A percentile compares a stretch with the other conserved stretches of the same genome.
Evolutionary conservation across 768 basidiomycete genomes (phyloP).

Genomic region (Kwoniella dejecticola): DNA sequence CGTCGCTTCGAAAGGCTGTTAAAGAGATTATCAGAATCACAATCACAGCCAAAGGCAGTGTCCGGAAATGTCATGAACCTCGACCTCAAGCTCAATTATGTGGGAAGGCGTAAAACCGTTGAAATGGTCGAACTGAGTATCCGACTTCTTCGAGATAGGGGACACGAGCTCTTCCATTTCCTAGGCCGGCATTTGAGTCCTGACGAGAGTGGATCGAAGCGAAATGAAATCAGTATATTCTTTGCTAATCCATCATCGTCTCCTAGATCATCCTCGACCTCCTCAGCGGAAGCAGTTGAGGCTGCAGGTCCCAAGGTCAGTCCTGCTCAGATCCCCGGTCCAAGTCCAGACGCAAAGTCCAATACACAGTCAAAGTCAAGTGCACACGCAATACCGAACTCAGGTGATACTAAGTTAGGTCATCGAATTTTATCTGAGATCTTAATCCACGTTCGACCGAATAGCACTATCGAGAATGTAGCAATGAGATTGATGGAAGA

Average conservation of each 20-base stretch:
- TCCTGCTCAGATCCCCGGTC: no score
- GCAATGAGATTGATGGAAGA: slow-evolving; percentile 19
- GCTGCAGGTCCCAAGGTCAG: no score
- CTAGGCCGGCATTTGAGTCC: neutral
- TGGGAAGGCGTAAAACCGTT: neutral
- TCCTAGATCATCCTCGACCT: no score
- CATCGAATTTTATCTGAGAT: slow-evolving; percentile 30
- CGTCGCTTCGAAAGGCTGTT: slow-evolving; percentile 12
- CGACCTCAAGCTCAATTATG: neutral
- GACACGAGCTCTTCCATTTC: slow-evolving; percentile 29
- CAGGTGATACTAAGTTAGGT: neutral
- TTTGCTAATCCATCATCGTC: no score
- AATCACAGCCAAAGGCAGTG: no score
- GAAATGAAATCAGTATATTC: slow-evolving; percentile 18
- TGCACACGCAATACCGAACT: slow-evolving; percentile 32
- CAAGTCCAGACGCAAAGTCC: no score
- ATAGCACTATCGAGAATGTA: slow-evolving; percentile 12
- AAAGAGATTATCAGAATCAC: neutral
- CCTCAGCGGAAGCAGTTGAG: no score
- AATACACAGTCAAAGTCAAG: no score
- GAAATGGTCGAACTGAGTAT: slow-evolving; percentile 11
- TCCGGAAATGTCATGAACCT: no score
- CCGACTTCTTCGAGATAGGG: slow-evolving; percentile 14
- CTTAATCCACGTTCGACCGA: slow-evolving; percentile 8
- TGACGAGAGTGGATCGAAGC: neutral